Evolutionary conservation across 139 green algal genomes (phyloP), one percentile per base, ranked within the genome.

Genomic region (Tetraselmis striata): DNA sequence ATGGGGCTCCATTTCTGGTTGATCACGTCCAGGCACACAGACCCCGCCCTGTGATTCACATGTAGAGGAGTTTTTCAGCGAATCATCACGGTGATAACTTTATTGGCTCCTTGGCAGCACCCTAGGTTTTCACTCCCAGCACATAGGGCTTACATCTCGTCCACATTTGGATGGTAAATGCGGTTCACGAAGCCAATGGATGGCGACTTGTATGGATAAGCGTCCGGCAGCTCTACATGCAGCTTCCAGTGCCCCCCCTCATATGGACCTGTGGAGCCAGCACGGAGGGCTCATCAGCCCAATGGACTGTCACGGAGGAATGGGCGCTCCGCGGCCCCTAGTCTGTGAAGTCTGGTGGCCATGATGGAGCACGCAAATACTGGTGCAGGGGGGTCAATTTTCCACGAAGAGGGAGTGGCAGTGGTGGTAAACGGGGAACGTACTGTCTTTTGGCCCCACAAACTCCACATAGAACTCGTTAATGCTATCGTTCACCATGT

Each of bases 1-100:
- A 99, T 99, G 2, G 97, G 97, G 86, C 90, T 97, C 97, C 97
- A 99, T 0, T 95, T 98, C 86, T 99, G 97, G 88, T 99, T 99
- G 88, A 99, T 99, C 27, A 99, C 96, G 83, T 99, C 97, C 58
- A 99, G 82, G 91, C 97, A 99, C 18, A 99, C 96, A 22, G 92
- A 97, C 1, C 96, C 96, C 26, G 94, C 94, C 84, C 92, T 95
- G 90, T 77, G 85, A 67, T n/a, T n/a, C n/a, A n/a, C n/a, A n/a
- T n/a, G n/a, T n/a, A n/a, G n/a, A n/a, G n/a, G n/a, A n/a, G n/a
- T n/a, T 18, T 74, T 23, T 18, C 58, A 23, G 58, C 58, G 58
- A n/a, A n/a, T n/a, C n/a, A n/a, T n/a, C n/a, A n/a, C n/a, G n/a
- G n/a, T n/a, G n/a, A n/a, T n/a, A n/a, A n/a, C n/a, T n/a, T n/a